Conservation (phyloP, 768 basidiomycete genomes). For the Suillus decipiens region DNA sequence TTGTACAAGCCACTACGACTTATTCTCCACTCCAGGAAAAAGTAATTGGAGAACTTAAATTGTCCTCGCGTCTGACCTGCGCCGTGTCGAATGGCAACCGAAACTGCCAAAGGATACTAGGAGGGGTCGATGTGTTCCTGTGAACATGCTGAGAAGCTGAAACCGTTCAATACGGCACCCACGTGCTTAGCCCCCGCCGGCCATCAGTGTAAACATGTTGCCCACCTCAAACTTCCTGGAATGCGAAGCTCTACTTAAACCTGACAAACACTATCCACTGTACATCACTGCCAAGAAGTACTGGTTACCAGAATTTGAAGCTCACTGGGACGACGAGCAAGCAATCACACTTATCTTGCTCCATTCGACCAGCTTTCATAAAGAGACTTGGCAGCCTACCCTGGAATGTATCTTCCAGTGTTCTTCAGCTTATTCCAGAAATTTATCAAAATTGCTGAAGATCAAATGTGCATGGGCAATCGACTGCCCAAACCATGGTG, state of each 20-base stretch:
- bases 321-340: slow-evolving; percentile 37
- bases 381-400: slow-evolving; percentile 72
- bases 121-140: not conserved
- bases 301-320: slow-evolving; percentile 44
- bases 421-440: not conserved
- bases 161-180: not conserved
- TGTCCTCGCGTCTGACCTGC: not conserved
- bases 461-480: slow-evolving; percentile 57
- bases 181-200: not conserved
- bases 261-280: slow-evolving; percentile 46
- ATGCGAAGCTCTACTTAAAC: slow-evolving; percentile 37
- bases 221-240: slow-evolving; percentile 17
- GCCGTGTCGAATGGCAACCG: not conserved
- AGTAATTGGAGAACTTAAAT: not conserved
- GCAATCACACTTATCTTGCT: slow-evolving; percentile 61
- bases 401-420: slow-evolving; percentile 48
- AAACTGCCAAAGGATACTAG: not conserved
- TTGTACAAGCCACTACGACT: not conserved
- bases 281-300: slow-evolving; percentile 60
- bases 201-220: not conserved
- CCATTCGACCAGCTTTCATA: slow-evolving; percentile 74
- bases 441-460: slow-evolving; percentile 8
- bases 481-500: slow-evolving; percentile 76
- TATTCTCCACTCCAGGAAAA: not conserved
- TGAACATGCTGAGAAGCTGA: slow-evolving; percentile 1